Base-by-base conservation (phyloP, 2,329 filamentous ascomycete species). In the Penicillium sp. region DNA sequence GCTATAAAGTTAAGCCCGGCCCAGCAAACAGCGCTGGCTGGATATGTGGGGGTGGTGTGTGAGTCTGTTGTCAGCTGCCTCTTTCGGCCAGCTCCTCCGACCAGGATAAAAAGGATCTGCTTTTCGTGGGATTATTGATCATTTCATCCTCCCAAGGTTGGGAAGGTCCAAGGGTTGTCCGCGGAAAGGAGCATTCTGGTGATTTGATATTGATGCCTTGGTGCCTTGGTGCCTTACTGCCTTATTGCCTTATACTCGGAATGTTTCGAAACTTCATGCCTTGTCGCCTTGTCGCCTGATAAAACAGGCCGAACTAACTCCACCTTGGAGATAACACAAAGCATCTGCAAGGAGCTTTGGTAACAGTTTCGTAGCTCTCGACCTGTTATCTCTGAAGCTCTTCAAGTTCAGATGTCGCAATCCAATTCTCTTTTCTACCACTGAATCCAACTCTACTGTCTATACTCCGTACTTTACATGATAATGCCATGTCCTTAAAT, bases 401-500 rank as follows among this genome's bases (percentile, higher is more conserved):
- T 40, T 9, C 16, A n/a, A 21, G 38, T 9, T 40, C n/a, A 21
- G 8, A 40, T n/a, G 9, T 8, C 34, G 14, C 43, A 22, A 34
- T 32, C 13, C 6, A 7, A 36, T n/a, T 34, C 32, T 34, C 14
- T 3, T 6, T 36, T 36, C 34, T 16, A n/a, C 13, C 11, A 6
- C 13, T n/a, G 24, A 27, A n/a, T 14, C 40, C 21, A 43, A 31
- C 16, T 18, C 29, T 34, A 16, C 7, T 14, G n/a, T 21, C 42
- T 13, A 48, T 46, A 38, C 27, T 43, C 29, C 6, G 6, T 36
- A 36, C 13, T 22, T 16, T 6, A 24, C 22, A 18, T 5, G 45
- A 29, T 40, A 22, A 43, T 58, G 68, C 52, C 21, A 78, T 78
- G 76, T 77, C 76, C 45, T 64, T 78, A 14, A 70, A 69, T 47